Base-by-base conservation (phyloP, 2,329 filamentous ascomycete genomes). In the Cladosporium phlei region DNA sequence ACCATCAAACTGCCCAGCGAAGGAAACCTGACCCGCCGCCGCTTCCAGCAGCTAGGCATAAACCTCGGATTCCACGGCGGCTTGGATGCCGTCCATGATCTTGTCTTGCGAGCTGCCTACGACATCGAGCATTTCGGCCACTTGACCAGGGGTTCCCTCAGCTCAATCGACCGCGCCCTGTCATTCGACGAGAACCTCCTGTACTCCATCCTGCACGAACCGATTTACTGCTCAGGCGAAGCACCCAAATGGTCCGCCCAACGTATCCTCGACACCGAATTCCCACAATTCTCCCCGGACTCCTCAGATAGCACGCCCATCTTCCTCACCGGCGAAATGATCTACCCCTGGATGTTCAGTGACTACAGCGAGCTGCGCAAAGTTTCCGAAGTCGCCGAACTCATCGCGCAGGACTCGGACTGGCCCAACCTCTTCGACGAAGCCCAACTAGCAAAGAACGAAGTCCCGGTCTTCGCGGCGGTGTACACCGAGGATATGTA, bases 401-500 rank as follows among this genome's bases (percentile, higher is more conserved):
- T 82, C 17, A 73, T 96, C 20, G 90, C 90, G 1, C 59, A 72
- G 1, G 77, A 78, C 34, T 66, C 75, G 4, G 76, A 83, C 51
- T 96, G 91, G 90, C 78, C 83, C 2, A 69, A 72, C 0, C 73
- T 96, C 4, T 96, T 95, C 63, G 80, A 95, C 59, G 72, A 80
- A 52, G 77, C 79, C 44, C 83, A 86, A 65, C 72, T 96, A 38
- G 76, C 75, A 14, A 78, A 75, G 57, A 96, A 96, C 59, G 74
- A 82, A 49, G 87, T 96, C 0, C 90, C 91, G 0, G 81, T 95
- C 0, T 96, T 93, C 60, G 85, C 89, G 1, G 88, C 86, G 1
- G 85, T 81, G 2, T 97, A 86, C 57, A 65, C 88, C 4, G 85
- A 95, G 52, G 89, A 95, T 62, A 93, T 96, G 86, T 96, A 94